A percentile compares a stretch with the other conserved stretches of the same genome.
Conservation (phyloP, 1,284 basidiomycete species). For the Omphalotus olearius region DNA sequence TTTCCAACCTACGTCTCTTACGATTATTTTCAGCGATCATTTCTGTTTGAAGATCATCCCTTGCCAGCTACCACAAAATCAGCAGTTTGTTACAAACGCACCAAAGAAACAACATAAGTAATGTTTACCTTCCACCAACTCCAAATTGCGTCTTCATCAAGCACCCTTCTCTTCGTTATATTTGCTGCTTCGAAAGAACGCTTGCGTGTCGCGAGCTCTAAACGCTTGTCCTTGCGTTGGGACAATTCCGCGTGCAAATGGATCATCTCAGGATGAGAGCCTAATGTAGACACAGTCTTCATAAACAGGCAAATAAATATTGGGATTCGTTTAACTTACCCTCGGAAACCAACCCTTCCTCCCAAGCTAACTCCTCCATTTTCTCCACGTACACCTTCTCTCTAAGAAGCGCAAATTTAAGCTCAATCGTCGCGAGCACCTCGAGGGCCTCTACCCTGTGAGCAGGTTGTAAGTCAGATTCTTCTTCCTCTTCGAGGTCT, state of each 20-base stretch:
- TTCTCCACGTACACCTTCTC: conserved; percentile 78
- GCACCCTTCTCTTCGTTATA: conserved; percentile 49
- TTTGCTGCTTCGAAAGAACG: conserved; percentile 60
- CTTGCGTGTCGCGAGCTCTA: conserved; percentile 68
- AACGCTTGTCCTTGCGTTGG: conserved; percentile 66
- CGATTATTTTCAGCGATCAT: conserved; percentile 83
- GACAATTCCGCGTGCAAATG: conserved; percentile 75
- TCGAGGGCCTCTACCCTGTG: conserved; percentile 79
- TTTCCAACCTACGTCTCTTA: conserved; percentile 75
- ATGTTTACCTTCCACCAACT: conserved; percentile 69
- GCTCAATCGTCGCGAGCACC: conserved; percentile 70
- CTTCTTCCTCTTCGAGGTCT: conserved; percentile 40
- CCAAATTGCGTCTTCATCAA: conserved; percentile 67
- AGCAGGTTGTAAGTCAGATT: conserved; percentile 66
- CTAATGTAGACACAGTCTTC: conserved; percentile 32
- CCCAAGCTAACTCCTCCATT: conserved; percentile 76
- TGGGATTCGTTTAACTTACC: conserved; percentile 37
- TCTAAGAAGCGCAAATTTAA: conserved; percentile 71
- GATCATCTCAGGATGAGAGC: conserved; percentile 78
- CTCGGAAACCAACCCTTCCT: conserved; percentile 62
- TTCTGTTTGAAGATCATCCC: conserved; percentile 72
- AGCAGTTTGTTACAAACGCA: conserved; percentile 6
- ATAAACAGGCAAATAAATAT: conserved; percentile 12
- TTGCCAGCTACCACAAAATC: conserved; percentile 41
- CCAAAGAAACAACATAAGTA: not conserved